These are phyloP conservation scores for Miamiensis avidus DNA, from an alignment of 169 alveolate genomes.

Conservation along the genomic window DNA sequence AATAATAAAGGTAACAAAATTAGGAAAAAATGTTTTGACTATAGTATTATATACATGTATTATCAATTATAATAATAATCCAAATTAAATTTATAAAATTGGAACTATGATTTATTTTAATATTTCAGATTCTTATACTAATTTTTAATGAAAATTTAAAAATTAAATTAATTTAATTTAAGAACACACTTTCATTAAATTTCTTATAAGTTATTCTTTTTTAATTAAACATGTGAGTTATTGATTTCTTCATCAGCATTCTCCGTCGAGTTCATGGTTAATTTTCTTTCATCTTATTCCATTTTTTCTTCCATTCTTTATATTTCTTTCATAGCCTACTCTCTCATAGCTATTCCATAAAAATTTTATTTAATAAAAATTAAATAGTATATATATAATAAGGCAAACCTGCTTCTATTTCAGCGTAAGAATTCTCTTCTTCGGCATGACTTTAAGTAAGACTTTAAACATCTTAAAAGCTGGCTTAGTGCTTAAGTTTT, in stretches of 20 bases:
- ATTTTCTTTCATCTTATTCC: not conserved
- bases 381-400: too few relatives aligned
- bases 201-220: too few relatives aligned
- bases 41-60: too few relatives aligned
- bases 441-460: not conserved
- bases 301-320: not conserved
- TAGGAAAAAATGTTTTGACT: not conserved
- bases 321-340: slow-evolving; percentile 26
- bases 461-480: not conserved
- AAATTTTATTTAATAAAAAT: too few relatives aligned
- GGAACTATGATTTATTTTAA: not conserved
- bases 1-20: not conserved
- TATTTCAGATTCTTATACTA: too few relatives aligned
- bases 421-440: slow-evolving; percentile 17
- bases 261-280: not conserved
- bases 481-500: not conserved
- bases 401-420: not conserved
- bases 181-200: too few relatives aligned
- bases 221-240: too few relatives aligned
- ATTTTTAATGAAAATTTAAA: too few relatives aligned
- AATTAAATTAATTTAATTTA: too few relatives aligned
- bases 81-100: too few relatives aligned
- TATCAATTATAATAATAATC: not conserved
- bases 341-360: slow-evolving; percentile 7
- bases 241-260: not conserved